Evolutionary conservation across 768 basidiomycete species (phyloP), one percentile per base, ranked within the genome.

Genomic region (Trametes cubensis): DNA sequence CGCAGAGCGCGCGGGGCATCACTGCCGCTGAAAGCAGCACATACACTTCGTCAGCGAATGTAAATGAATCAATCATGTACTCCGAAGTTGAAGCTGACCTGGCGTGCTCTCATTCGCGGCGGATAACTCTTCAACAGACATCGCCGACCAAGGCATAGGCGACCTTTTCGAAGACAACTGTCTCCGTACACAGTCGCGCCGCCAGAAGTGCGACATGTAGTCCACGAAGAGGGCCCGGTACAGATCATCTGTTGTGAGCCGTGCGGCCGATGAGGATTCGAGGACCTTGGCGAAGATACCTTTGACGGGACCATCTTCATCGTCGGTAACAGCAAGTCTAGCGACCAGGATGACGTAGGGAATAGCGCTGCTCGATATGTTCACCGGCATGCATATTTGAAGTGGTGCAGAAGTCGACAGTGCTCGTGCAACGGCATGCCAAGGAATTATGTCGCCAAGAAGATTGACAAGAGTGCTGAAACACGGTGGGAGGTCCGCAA

Each of bases 161-260:
- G 51, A 40, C 20, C 21, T 21, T 2, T 18, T 15, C 10, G 51
- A 10, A 11, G 34, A 34, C 10, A 40, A 4, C 38, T 38, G 8
- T 8, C 51, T 38, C 39, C n/a, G 21, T 21, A n/a, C 10, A 13
- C 18, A 40, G 7, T 40, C n/a, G 14, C 10, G 13, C 11, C 21
- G 21, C 38, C 38, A 40, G 5, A 53, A 7, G 2, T 20, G 21
- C 2, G 28, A 23, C n/a, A 41, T 15, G 21, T 39, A 53, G 39
- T 53, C 51, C 10, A 53, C 18, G 39, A 53, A 41, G 20, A 53
- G 21, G 15, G 51, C 51, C 17, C 40, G 51, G 20, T 53, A 53
- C 14, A 53, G 11, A 23, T 47, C 46, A 7, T 14, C 14, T 11
- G 6, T 23, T 25, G n/a, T 14, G 20, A 18, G 18, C 18, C 42